phyloP scores from a whole-genome alignment of 495 filamentous ascomycete genomes.

The Aspergillus homomorphus region DNA sequence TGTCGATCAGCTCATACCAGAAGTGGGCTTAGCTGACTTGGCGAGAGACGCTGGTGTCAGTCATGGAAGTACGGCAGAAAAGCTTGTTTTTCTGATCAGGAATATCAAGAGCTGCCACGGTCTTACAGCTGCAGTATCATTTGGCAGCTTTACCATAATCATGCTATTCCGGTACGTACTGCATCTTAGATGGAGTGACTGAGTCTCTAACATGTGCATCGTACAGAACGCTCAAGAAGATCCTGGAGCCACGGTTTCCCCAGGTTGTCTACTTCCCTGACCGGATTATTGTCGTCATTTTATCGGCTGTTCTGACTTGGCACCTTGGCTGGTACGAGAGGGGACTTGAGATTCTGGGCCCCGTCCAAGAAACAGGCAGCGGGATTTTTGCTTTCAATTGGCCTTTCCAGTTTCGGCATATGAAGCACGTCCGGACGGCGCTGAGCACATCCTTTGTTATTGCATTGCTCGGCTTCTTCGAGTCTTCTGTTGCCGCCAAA shows the following conservation, averaged over 20 bases:
- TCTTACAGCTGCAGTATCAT: slow-evolving; percentile 71
- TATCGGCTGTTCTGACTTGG: slow-evolving; percentile 79
- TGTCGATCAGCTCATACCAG: slow-evolving; percentile 89
- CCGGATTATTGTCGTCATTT: slow-evolving; percentile 83
- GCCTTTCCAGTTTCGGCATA: slow-evolving; percentile 71
- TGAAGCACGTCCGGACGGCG: slow-evolving; percentile 79
- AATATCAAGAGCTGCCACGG: slow-evolving; percentile 63
- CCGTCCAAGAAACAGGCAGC: slow-evolving; percentile 60
- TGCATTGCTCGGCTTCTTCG: slow-evolving; percentile 93
- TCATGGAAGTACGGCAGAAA: slow-evolving; percentile 82
- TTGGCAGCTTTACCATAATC: slow-evolving; percentile 79
- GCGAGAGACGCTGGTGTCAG: slow-evolving; percentile 57
- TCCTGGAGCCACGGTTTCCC: slow-evolving; percentile 76
- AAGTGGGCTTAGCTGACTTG: slow-evolving; percentile 69
- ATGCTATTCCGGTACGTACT: slow-evolving; percentile 71
- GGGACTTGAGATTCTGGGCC: slow-evolving; percentile 80
- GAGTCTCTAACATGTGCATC: background rate
- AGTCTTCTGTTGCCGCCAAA: slow-evolving; percentile 97
- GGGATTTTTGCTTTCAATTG: slow-evolving; percentile 75
- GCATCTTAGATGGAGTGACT: background rate
- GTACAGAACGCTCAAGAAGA: slow-evolving; percentile 69
- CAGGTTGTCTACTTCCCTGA: slow-evolving; percentile 88
- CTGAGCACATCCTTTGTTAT: slow-evolving; percentile 93
- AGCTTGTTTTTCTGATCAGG: slow-evolving; percentile 72
- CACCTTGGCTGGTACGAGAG: slow-evolving; percentile 73